Conservation (phyloP, 108 stramenopile genomes). For the Skeletonema tropicum region DNA sequence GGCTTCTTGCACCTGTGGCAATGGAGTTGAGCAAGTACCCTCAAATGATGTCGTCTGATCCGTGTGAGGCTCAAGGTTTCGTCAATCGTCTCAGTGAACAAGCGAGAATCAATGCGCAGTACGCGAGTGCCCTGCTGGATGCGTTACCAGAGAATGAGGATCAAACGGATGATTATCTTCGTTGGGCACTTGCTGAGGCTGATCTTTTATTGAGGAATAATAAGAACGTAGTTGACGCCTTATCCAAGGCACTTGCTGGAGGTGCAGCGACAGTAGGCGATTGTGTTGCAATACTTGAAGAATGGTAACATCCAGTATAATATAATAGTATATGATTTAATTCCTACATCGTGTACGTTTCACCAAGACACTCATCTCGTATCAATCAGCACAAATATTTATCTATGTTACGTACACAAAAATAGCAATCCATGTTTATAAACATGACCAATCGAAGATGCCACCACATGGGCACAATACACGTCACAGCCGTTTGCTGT, state of each 20-base stretch:
- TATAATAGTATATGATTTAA: not conserved
- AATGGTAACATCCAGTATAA: conserved; percentile 48
- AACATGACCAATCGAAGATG: not conserved
- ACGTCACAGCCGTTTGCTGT: not conserved
- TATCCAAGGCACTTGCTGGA: conserved; percentile 75
- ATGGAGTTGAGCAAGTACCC: conserved; percentile 83
- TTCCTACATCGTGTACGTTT: not conserved
- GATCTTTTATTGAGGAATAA: conserved; percentile 72
- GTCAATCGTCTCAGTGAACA: conserved; percentile 67
- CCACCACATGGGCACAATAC: conserved; percentile 3
- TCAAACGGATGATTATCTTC: conserved; percentile 66
- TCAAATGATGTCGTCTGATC: conserved; percentile 88
- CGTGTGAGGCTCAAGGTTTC: conserved; percentile 85
- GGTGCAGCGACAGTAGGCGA: conserved; percentile 90
- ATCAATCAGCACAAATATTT: not conserved
- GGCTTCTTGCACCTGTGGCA: conserved; percentile 94
- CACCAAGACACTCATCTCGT: not conserved
- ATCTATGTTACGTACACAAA: not conserved
- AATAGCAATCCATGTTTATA: not conserved
- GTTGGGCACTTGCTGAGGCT: conserved; percentile 88
- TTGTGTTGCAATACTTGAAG: conserved; percentile 86
- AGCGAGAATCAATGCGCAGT: conserved; percentile 35
- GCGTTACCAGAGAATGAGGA: conserved; percentile 45
- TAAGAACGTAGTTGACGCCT: conserved; percentile 53
- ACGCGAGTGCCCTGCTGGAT: conserved; percentile 22